Evolutionary conservation across 768 basidiomycete species (phyloP).

Genomic region (Lentinula aciculospora): DNA sequence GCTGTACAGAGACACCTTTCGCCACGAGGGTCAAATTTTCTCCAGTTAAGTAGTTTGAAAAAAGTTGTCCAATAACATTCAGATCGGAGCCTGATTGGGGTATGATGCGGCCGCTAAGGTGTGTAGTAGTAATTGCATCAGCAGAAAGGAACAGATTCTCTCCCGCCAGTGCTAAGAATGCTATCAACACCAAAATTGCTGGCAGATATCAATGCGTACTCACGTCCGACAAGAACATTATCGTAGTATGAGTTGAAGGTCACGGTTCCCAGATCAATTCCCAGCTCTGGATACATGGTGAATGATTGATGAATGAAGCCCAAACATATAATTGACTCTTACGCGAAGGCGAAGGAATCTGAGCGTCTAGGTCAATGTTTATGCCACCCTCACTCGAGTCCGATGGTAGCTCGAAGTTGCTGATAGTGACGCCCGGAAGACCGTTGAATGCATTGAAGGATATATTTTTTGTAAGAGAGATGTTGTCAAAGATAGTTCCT

Average conservation of each 20-base stretch:
- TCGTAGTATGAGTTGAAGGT: slow-evolving; percentile 60
- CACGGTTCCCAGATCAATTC: slow-evolving; percentile 63
- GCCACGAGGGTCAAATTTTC: slow-evolving; percentile 57
- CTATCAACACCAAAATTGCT: background rate
- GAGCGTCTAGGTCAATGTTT: slow-evolving; percentile 60
- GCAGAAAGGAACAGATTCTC: slow-evolving; percentile 45
- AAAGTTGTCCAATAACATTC: slow-evolving; percentile 52
- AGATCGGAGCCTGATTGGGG: slow-evolving; percentile 55
- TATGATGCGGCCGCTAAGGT: slow-evolving; percentile 59
- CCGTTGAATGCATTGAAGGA: slow-evolving; percentile 68
- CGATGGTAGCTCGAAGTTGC: slow-evolving; percentile 63
- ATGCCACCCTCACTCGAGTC: slow-evolving; percentile 69
- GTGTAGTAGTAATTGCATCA: slow-evolving; percentile 37
- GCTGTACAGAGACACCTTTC: slow-evolving; percentile 55
- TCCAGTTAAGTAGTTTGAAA: slow-evolving; percentile 60
- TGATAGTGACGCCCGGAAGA: slow-evolving; percentile 65
- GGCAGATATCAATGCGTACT: slow-evolving; percentile 18
- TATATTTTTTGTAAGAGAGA: slow-evolving; percentile 54
- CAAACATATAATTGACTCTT: slow-evolving; percentile 20
- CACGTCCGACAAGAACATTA: slow-evolving; percentile 53
- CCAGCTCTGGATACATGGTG: slow-evolving; percentile 43
- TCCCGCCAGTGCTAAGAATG: slow-evolving; percentile 44
- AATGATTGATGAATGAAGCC: slow-evolving; percentile 12
- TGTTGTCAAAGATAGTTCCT: slow-evolving; percentile 63
- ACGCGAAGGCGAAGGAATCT: slow-evolving; percentile 65